Base-by-base conservation (phyloP, 768 basidiomycete species). In the Boletus reticulatus region DNA sequence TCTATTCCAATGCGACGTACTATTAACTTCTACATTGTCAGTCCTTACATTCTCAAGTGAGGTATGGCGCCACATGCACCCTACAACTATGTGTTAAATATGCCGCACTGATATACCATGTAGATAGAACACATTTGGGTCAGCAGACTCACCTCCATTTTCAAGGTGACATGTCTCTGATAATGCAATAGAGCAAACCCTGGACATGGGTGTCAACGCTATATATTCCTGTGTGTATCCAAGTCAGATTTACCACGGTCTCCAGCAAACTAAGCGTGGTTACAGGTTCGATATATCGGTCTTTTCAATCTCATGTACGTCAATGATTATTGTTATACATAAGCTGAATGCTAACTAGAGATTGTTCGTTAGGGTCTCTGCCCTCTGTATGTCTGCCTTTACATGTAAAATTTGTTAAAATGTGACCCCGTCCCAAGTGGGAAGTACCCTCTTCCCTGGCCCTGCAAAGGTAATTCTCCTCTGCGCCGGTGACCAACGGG, bases 121-220 rank as follows among this genome's bases (percentile, higher is more conserved):
- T 32, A 48, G 57, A 46, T 59, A 37, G 50, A 60, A 37, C 52
- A 59, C 37, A 50, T 61, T 2, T 61, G 59, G 55, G 59, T 61
- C 9, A 24, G 59, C 4, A 14, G 8, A 43, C 11, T 27, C 27
- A 0, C 24, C 1, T 8, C 27, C 27, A 27, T n/a, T 43, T 3
- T n/a, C 1, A 39, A 16, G 4, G 12, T 5, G 1, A 29, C 6
- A 16, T 17, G 4, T 10, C n/a, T 2, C 46, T 61, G 36, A 57
- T 43, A 8, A 14, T 6, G 6, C 13, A 16, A 5, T 20, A 62
- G 60, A 39, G 4, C 10, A 53, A 39, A 16, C 59, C 46, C 2
- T 62, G 61, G 61, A 52, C 55, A 1, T 43, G 42, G 47, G 52
- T 55, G 11, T 61, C 60, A 3, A 51, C 46, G 4, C 16, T 60